Evolutionary conservation across 2,329 filamentous ascomycete genomes (phyloP).

Genomic region (Rutstroemia sp.): DNA sequence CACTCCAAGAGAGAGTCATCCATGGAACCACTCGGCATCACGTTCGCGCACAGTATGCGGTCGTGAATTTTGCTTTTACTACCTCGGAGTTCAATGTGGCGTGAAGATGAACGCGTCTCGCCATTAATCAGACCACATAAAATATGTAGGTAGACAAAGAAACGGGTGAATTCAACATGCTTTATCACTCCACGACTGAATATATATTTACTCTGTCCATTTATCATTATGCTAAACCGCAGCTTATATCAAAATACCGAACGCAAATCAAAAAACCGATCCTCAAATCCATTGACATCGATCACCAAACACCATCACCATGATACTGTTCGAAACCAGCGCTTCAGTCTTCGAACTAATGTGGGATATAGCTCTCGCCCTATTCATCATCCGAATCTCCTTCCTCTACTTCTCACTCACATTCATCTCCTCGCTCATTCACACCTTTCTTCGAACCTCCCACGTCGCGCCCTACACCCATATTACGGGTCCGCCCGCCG

Average conservation of each 20-base stretch:
- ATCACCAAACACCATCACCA: background rate
- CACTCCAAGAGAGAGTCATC: no score
- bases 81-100: no score
- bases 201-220: no score
- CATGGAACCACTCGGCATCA: no score
- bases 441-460: constrained; percentile 13
- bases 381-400: constrained; percentile 31
- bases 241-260: no score
- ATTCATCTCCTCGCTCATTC: constrained; percentile 19
- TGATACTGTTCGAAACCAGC: constrained; percentile 28
- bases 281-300: background rate
- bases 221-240: no score
- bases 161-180: background rate
- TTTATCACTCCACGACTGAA: no score
- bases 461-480: constrained; percentile 13
- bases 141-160: background rate
- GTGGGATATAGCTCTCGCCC: constrained; percentile 32
- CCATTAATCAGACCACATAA: constrained; percentile 1
- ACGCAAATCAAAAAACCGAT: background rate
- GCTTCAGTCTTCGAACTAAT: constrained; percentile 32
- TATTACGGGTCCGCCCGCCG: constrained; percentile 14
- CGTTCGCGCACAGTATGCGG: no score
- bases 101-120: background rate
- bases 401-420: constrained; percentile 29
- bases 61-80: no score